phyloP scores from a whole-genome alignment of 2,329 filamentous ascomycete species.

The Calonectria honghensis region DNA sequence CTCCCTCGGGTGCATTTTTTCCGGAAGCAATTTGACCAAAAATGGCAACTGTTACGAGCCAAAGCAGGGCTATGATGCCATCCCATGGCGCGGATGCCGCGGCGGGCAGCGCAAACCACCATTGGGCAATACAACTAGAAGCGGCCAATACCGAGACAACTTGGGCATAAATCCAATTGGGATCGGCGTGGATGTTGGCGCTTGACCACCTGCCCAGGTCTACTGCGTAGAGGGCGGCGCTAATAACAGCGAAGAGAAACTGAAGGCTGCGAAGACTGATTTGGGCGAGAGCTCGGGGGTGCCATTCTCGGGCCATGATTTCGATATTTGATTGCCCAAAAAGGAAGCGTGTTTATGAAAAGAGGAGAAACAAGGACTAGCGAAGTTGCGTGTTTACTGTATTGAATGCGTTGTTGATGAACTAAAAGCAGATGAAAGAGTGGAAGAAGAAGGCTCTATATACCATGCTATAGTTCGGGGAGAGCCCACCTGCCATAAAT shows the following conservation, averaged over 20 bases:
- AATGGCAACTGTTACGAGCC: slow-evolving; percentile 41
- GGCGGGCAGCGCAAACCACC: slow-evolving; percentile 39
- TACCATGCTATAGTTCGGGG: not conserved
- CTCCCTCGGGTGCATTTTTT: not conserved
- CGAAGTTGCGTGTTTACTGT: slow-evolving; percentile 6
- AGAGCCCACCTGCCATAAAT: slow-evolving; percentile 12
- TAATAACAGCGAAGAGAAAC: slow-evolving; percentile 40
- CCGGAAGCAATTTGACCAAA: slow-evolving; percentile 35
- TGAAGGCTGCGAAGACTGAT: slow-evolving; percentile 38
- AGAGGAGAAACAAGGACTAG: slow-evolving; percentile 1
- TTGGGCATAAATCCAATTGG: slow-evolving; percentile 44
- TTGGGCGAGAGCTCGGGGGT: slow-evolving; percentile 37
- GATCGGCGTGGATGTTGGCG: slow-evolving; percentile 34
- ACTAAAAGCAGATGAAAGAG: not conserved
- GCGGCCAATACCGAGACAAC: slow-evolving; percentile 33
- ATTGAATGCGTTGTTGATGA: slow-evolving; percentile 1
- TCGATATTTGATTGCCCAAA: not conserved
- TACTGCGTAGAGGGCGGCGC: slow-evolving; percentile 41
- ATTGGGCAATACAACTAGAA: slow-evolving; percentile 38
- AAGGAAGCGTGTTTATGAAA: not conserved
- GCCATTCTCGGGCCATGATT: slow-evolving; percentile 39
- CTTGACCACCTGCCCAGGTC: slow-evolving; percentile 41
- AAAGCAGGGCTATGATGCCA: slow-evolving; percentile 34
- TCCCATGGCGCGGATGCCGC: slow-evolving; percentile 33
- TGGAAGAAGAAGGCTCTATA: slow-evolving; percentile 7